A percentile compares a stretch with the other conserved stretches of the same genome.
Conservation (phyloP, 768 basidiomycete genomes). For the Amanita pallidorosea region DNA sequence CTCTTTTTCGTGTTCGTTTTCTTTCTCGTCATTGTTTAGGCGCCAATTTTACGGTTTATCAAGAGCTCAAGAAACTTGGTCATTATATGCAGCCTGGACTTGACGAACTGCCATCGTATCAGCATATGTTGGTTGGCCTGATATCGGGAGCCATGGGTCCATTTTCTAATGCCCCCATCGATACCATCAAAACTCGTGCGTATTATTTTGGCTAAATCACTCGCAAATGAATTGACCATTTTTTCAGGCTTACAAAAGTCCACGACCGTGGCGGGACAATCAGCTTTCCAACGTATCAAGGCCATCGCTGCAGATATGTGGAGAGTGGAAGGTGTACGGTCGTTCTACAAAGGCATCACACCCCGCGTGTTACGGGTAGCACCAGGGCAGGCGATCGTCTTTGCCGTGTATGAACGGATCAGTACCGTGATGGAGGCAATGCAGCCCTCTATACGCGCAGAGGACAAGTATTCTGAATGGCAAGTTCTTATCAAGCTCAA, state of each 20-base stretch:
- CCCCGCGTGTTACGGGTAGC: constrained; percentile 94
- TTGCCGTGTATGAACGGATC: constrained; percentile 93
- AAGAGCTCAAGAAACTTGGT: constrained; percentile 85
- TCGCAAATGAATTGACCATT: background rate
- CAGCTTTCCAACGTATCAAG: constrained; percentile 69
- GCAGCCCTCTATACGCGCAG: constrained; percentile 39
- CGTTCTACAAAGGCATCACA: constrained; percentile 98
- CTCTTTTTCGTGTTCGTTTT: too few species aligned
- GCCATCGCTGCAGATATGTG: constrained; percentile 90
- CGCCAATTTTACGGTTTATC: constrained; percentile 97
- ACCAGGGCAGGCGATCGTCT: constrained; percentile 94
- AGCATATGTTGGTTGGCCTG: constrained; percentile 91
- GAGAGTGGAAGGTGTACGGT: constrained; percentile 73
- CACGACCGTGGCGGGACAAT: constrained; percentile 58
- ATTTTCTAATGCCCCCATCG: constrained; percentile 94
- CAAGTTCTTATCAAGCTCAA: background rate
- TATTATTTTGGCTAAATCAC: constrained; percentile 5
- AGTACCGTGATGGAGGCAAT: constrained; percentile 64
- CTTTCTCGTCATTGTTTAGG: constrained; percentile 28
- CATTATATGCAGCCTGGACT: constrained; percentile 71
- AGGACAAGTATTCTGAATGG: constrained; percentile 61
- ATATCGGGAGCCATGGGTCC: constrained; percentile 98
- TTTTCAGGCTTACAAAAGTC: constrained; percentile 78
- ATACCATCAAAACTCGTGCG: constrained; percentile 91
- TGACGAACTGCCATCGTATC: constrained; percentile 79